These are phyloP conservation scores for Solanum commersonii DNA, from an alignment of 257 asterid species.

Conservation along the genomic window DNA sequence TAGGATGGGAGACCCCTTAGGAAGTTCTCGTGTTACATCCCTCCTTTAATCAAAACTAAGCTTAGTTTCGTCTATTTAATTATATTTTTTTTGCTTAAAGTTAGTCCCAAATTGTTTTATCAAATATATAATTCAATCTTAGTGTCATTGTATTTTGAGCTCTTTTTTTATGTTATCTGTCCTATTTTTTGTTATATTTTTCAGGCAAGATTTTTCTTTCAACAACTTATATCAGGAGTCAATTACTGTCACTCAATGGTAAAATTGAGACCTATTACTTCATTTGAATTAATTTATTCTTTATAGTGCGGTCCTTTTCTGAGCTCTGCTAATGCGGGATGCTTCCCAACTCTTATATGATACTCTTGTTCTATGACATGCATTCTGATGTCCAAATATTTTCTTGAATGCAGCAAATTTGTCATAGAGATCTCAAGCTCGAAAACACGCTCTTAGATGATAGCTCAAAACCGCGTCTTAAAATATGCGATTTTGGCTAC, in stretches of 20 bases:
- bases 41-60: neutral
- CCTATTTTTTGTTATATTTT: neutral
- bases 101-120: neutral
- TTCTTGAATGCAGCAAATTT: slow-evolving; percentile 49
- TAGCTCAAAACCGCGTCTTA: slow-evolving; percentile 56
- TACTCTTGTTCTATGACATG: neutral
- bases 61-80: neutral
- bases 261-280: neutral
- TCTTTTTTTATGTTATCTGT: neutral
- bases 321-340: neutral
- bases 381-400: neutral
- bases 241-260: slow-evolving; percentile 81
- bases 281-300: neutral
- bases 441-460: slow-evolving; percentile 71
- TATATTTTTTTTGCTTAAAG: neutral
- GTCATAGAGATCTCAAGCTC: slow-evolving; percentile 80
- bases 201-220: slow-evolving; percentile 75
- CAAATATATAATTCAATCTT: neutral
- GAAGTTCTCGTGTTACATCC: neutral
- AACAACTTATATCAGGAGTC: slow-evolving; percentile 72
- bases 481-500: slow-evolving; percentile 80
- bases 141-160: neutral
- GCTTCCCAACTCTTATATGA: no score
- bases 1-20: neutral
- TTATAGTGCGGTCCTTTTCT: neutral